These are phyloP conservation scores for Jimgerdemannia lactiflua DNA, from an alignment of 192 early-diverging fungal species.

Conservation along the genomic window DNA sequence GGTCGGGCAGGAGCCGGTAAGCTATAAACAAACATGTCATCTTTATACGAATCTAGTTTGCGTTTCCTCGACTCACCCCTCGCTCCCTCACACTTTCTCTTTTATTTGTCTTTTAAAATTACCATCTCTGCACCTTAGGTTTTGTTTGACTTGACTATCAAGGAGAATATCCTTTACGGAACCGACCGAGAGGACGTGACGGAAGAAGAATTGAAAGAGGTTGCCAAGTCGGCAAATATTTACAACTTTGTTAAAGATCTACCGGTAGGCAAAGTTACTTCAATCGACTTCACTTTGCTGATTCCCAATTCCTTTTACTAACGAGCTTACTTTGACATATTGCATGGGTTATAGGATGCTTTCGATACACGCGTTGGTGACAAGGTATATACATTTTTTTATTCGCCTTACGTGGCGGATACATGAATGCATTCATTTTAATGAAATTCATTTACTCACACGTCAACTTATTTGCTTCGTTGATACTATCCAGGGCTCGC, in stretches of 20 bases:
- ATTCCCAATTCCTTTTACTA: neutral
- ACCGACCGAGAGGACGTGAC: conserved; percentile 31
- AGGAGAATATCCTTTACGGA: conserved; percentile 83
- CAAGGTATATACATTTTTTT: conserved; percentile 12
- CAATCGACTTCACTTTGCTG: neutral
- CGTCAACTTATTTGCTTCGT: no score
- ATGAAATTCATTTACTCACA: no score
- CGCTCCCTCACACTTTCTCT: neutral
- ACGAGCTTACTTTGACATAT: no score
- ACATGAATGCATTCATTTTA: no score
- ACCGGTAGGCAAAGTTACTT: conserved; percentile 34
- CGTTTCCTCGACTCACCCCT: neutral
- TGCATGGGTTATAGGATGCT: neutral
- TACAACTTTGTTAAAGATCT: conserved; percentile 55
- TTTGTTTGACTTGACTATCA: conserved; percentile 81
- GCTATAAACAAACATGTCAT: neutral
- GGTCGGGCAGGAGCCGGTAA: conserved; percentile 87
- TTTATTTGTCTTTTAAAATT: neutral
- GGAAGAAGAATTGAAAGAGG: conserved; percentile 50
- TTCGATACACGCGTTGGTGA: conserved; percentile 71
- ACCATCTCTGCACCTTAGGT: neutral
- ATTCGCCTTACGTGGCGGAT: no score
- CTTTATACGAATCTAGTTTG: no score
- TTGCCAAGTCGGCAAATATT: conserved; percentile 57
- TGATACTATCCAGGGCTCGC: conserved; percentile 34